Evolutionary conservation across 2,329 filamentous ascomycete genomes (phyloP).

Genomic region (Claviceps purpurea): DNA sequence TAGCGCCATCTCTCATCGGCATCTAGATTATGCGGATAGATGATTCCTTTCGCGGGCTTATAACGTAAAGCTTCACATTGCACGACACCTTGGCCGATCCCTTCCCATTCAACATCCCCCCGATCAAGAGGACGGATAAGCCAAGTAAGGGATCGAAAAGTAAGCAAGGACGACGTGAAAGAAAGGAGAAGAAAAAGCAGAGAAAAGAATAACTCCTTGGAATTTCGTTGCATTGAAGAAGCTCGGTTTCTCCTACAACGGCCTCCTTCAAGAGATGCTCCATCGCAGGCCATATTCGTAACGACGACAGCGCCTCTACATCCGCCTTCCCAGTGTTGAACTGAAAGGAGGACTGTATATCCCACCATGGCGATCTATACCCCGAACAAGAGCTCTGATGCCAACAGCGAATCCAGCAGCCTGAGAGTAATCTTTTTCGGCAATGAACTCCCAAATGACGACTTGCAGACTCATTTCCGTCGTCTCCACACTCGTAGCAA

Average conservation of each 20-base stretch:
- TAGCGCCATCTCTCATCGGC: no score
- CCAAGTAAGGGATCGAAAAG: no score
- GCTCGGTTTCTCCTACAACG: background rate
- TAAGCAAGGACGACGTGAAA: no score
- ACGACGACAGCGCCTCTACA: background rate
- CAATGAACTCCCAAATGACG: slow-evolving; percentile 3
- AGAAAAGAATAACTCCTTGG: background rate
- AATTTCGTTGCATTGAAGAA: no score
- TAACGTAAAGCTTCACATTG: no score
- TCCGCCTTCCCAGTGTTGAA: background rate
- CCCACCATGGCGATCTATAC: background rate
- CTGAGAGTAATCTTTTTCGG: background rate
- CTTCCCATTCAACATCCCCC: no score
- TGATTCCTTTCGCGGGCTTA: no score
- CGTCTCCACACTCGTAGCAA: background rate
- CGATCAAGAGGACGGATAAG: no score
- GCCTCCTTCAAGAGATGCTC: background rate
- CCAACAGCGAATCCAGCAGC: background rate
- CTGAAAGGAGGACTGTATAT: background rate
- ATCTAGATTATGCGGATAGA: no score
- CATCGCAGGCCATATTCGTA: background rate
- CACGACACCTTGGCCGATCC: no score
- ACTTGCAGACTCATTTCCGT: background rate
- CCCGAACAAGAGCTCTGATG: background rate
- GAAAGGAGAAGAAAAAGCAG: background rate